Base-by-base conservation (phyloP, 208 protist genomes). In the Leishmania arabica region DNA sequence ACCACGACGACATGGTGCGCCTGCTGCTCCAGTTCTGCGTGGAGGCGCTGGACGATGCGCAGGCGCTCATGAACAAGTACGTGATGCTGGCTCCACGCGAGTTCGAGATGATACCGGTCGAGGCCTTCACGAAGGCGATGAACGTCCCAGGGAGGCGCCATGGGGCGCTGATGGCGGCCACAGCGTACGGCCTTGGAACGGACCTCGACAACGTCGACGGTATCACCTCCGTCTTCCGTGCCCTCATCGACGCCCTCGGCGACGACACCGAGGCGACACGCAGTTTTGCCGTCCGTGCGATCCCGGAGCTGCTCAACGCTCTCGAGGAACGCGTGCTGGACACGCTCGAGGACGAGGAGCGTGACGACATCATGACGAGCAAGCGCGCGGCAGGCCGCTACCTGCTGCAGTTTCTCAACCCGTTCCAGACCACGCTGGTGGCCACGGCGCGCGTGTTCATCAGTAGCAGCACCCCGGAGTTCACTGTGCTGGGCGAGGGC, bases 301-400 rank as follows among this genome's bases (percentile, higher is more conserved):
- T 97, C 27, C 88, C 93, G 31, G 79, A 82, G 54, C 84, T 98
- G 68, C 86, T 97, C 49, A 68, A 82, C 53, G 89, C 87, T 15
- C 80, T 98, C 19, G 93, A 98, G 84, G 54, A 86, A 71, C 89
- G 90, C 71, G 85, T 95, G 60, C 84, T 93, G 40, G 88, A 85
- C 34, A 85, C 84, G 53, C 87, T 98, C 5, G 85, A 89, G 40
- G 90, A 93, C 75, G 93, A 95, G 80, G 92, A 95, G 80, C 88
- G 89, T 65, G 76, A 91, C 56, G 95, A 98, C 81, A 74, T 94
- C 51, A 97, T 93, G 42, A 89, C 84, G 7, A 90, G 88, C 83
- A 96, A 96, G 84, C 95, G 95, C 47, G 89, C 91, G 7, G 83
- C 91, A 7, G 92, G 91, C 15, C 91, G 95, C 80, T 97, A 98